Conservation (phyloP, 805 yeast genomes). For the Komagataella phaffii region DNA sequence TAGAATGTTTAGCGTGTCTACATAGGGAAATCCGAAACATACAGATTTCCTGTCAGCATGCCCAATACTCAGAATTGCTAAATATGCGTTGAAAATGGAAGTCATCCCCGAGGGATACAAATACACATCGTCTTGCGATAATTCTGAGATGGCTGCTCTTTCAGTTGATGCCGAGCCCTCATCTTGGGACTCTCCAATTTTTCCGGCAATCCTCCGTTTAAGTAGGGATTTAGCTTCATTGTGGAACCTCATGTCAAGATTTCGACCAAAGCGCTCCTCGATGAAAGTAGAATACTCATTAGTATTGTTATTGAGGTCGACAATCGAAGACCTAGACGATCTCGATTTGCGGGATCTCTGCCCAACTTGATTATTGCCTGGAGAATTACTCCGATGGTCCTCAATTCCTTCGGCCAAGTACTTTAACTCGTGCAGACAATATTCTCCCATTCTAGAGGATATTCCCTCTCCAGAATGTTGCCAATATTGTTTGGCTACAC, state of each 20-base stretch:
- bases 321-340: constrained; percentile 1
- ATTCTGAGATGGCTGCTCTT: not conserved
- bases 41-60: constrained; percentile 46
- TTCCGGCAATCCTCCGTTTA: constrained; percentile 61
- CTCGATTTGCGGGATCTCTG: constrained; percentile 2
- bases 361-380: not conserved
- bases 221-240: constrained; percentile 65
- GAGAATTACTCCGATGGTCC: constrained; percentile 6
- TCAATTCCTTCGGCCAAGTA: constrained; percentile 15
- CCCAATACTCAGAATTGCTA: constrained; percentile 13
- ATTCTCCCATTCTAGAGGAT: constrained; percentile 82
- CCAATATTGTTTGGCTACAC: constrained; percentile 81
- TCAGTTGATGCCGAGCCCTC: not conserved
- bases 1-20: constrained; percentile 78
- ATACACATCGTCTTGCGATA: constrained; percentile 56
- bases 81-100: constrained; percentile 73
- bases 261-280: constrained; percentile 87
- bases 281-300: constrained; percentile 54
- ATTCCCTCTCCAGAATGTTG: constrained; percentile 97
- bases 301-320: constrained; percentile 4
- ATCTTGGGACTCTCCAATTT: constrained; percentile 25
- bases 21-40: constrained; percentile 94
- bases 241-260: constrained; percentile 65
- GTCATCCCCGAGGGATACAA: constrained; percentile 92
- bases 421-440: constrained; percentile 50